Evolutionary conservation across 2,329 filamentous ascomycete genomes (phyloP).

Genomic region (Neophaeococcomyces aloes): DNA sequence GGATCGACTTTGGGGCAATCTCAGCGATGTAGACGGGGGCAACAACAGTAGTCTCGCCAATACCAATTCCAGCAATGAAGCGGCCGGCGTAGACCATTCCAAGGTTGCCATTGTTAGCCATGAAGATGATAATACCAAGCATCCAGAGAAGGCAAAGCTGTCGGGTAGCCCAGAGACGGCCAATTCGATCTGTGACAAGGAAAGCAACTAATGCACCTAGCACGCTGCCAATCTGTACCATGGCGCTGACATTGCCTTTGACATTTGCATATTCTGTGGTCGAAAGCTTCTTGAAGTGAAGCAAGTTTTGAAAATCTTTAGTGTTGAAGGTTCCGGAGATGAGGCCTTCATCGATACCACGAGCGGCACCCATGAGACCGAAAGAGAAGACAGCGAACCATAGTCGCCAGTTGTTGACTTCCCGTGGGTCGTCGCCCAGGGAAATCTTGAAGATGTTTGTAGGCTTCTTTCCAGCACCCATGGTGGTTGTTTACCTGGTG

Average conservation of each 20-base stretch:
- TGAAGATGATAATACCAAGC: constrained; percentile 25
- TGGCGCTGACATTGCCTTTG: constrained; percentile 30
- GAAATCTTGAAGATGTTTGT: constrained; percentile 29
- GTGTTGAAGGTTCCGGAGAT: constrained; percentile 24
- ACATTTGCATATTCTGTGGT: constrained; percentile 24
- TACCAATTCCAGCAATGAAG: constrained; percentile 35
- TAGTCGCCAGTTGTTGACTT: constrained; percentile 27
- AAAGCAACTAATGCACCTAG: constrained; percentile 28
- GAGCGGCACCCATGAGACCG: constrained; percentile 21
- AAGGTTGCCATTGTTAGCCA: constrained; percentile 27
- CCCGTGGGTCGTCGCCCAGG: constrained; percentile 23
- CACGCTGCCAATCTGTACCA: constrained; percentile 32
- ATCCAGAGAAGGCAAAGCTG: constrained; percentile 19
- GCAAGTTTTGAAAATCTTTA: constrained; percentile 17
- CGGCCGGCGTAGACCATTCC: constrained; percentile 35
- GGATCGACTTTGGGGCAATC: constrained; percentile 56
- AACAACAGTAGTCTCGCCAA: constrained; percentile 34
- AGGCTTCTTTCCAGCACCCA: constrained; percentile 27
- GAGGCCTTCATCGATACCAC: constrained; percentile 20
- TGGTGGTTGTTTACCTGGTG: not conserved
- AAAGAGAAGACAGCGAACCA: constrained; percentile 21
- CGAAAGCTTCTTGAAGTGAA: constrained; percentile 15
- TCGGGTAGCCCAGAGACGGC: constrained; percentile 22
- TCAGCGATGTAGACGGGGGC: constrained; percentile 62
- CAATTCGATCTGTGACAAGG: constrained; percentile 23